These are phyloP conservation scores for Agaricus subrufescens DNA, from an alignment of 768 basidiomycete genomes.

Conservation along the genomic window DNA sequence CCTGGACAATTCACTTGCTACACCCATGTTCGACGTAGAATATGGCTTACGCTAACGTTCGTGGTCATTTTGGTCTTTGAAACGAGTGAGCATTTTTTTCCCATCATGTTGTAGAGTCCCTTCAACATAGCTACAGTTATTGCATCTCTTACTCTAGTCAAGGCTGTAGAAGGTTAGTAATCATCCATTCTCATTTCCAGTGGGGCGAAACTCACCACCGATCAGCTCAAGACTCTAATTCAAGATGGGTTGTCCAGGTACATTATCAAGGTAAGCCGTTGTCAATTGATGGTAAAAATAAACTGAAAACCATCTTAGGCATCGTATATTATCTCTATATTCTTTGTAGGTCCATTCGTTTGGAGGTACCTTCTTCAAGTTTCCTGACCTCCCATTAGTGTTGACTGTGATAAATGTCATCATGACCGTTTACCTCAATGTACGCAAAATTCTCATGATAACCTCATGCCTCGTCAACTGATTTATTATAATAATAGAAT, in stretches of 20 bases:
- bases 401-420: background rate
- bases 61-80: background rate
- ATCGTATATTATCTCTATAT: background rate
- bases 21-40: background rate
- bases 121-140: background rate
- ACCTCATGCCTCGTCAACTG: background rate
- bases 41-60: background rate
- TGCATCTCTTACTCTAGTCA: background rate
- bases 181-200: background rate
- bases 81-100: no score
- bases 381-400: background rate
- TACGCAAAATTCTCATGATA: background rate
- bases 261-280: background rate
- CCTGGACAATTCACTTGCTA: background rate
- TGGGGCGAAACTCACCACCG: no score
- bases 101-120: background rate
- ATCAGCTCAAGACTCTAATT: background rate
- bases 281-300: background rate
- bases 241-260: background rate
- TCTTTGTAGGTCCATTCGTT: background rate
- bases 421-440: background rate
- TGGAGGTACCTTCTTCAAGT: background rate
- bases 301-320: background rate
- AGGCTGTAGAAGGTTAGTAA: background rate
- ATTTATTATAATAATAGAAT: background rate